Evolutionary conservation across 176 grass and related monocot genomes (phyloP).

Genomic region (Musa schizocarpa): DNA sequence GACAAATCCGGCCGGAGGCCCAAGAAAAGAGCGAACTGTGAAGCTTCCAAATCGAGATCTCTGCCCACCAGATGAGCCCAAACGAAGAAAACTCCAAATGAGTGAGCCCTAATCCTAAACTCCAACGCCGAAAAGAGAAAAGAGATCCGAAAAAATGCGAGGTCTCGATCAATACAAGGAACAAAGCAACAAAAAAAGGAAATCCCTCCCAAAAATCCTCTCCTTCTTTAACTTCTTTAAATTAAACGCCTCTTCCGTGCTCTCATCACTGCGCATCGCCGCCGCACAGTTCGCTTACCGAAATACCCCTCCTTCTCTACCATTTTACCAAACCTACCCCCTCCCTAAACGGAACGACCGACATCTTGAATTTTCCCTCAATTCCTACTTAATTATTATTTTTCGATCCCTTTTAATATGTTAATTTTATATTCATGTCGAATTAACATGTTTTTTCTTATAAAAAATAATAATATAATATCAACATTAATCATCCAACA

Average conservation of each 20-base stretch:
- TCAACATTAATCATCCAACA: too few species aligned
- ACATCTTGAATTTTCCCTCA: too few species aligned
- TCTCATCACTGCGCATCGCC: constrained; percentile 10
- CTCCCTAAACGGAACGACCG: too few species aligned
- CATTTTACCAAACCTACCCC: constrained; percentile 10
- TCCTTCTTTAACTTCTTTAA: not conserved
- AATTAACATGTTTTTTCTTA: too few species aligned
- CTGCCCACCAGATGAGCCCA: not conserved
- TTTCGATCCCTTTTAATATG: too few species aligned
- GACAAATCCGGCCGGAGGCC: not conserved
- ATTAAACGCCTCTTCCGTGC: not conserved
- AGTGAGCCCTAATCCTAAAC: not conserved
- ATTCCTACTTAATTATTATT: too few species aligned
- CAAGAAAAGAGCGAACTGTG: not conserved
- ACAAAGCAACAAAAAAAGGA: not conserved
- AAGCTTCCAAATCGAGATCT: constrained; percentile 4
- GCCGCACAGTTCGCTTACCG: not conserved
- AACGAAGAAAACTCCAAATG: constrained; percentile 10
- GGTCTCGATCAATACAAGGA: not conserved
- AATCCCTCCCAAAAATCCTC: not conserved
- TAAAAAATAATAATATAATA: too few species aligned
- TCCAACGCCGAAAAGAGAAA: not conserved
- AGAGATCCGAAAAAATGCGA: not conserved
- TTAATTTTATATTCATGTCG: too few species aligned
- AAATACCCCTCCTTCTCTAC: not conserved